Base-by-base conservation (phyloP, 331 rosid genomes). In the Stylosanthes scabra region DNA sequence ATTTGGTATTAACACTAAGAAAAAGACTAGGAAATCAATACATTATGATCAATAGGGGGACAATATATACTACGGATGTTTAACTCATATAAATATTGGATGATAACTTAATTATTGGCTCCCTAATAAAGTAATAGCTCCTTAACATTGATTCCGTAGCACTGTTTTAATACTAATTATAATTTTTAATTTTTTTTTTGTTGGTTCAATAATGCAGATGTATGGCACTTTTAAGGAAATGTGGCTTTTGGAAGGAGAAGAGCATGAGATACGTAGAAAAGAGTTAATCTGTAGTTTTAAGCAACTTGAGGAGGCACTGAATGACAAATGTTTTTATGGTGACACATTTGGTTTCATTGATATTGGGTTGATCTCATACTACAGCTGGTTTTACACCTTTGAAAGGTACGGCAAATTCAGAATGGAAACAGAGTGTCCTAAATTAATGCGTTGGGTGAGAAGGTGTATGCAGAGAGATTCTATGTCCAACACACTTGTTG, bases 351-450 rank as follows among this genome's bases (percentile, higher is more conserved):
- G 87, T n/a, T 80, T 81, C 66, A 16, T 87, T 25, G 96, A 89
- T 70, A 5, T 87, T 74, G 64, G 77, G 34, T 12, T 82, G 8
- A 64, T 90, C 47, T 61, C 84, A 3, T 83, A 55, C 63, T 83
- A 45, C 12, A 11, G 76, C 44, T 85, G 90, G 92, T 90, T 90
- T 49, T 31, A 78, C 56, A 55, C 78, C 2, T 90, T 50, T 67
- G 88, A 86, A 68, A 84, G 16, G 0, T 64, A 14, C 68, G 93
- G 87, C 7, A 80, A 83, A 52, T 78, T 89, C 74, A 87, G 78
- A 45, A 66, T 85, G 46, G 90, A 85, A 70, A 65, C 67, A 9
- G 85, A 78, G 83, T 84, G 84, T 41, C 96, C 96, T 10, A 88
- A 81, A 71, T 63, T 86, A 3, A 14, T 90, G 1, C 82, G 39